Evolutionary conservation across 495 filamentous ascomycete genomes (phyloP).

Genomic region (Xylaria bambusicola): DNA sequence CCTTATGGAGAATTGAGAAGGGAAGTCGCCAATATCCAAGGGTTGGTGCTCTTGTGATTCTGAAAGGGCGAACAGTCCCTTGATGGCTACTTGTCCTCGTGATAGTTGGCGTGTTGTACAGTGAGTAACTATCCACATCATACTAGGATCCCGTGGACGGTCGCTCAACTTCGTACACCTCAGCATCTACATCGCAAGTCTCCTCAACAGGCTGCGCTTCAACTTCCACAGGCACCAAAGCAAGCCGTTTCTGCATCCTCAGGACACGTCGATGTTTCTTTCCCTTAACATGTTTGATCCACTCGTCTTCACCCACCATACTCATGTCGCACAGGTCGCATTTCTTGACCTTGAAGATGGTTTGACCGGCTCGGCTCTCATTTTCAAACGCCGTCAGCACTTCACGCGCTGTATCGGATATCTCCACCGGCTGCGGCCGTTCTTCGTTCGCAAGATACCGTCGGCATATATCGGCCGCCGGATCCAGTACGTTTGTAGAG

Average conservation of each 20-base stretch:
- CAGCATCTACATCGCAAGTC: too few relatives aligned
- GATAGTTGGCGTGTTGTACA: too few relatives aligned
- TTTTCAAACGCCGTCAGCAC: slow-evolving; percentile 57
- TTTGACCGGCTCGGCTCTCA: slow-evolving; percentile 45
- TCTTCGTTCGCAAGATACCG: slow-evolving; percentile 57
- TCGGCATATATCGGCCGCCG: slow-evolving; percentile 61
- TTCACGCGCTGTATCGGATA: slow-evolving; percentile 61
- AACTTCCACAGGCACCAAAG: slow-evolving; percentile 28
- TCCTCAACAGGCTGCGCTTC: not conserved
- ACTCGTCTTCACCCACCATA: slow-evolving; percentile 68
- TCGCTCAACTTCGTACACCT: too few relatives aligned
- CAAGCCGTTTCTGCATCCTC: slow-evolving; percentile 28
- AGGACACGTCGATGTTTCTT: slow-evolving; percentile 53
- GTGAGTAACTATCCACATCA: too few relatives aligned
- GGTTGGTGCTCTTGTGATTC: too few relatives aligned
- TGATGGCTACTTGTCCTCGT: too few relatives aligned
- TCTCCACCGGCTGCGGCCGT: slow-evolving; percentile 60
- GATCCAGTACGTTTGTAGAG: slow-evolving; percentile 58
- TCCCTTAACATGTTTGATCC: slow-evolving; percentile 73
- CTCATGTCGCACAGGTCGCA: slow-evolving; percentile 77
- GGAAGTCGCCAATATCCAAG: too few relatives aligned
- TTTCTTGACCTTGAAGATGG: slow-evolving; percentile 52
- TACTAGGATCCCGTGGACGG: too few relatives aligned
- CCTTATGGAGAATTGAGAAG: too few relatives aligned
- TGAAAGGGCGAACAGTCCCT: too few relatives aligned